Base-by-base conservation (phyloP, 805 yeast genomes). In the Suhomyces sp. region DNA sequence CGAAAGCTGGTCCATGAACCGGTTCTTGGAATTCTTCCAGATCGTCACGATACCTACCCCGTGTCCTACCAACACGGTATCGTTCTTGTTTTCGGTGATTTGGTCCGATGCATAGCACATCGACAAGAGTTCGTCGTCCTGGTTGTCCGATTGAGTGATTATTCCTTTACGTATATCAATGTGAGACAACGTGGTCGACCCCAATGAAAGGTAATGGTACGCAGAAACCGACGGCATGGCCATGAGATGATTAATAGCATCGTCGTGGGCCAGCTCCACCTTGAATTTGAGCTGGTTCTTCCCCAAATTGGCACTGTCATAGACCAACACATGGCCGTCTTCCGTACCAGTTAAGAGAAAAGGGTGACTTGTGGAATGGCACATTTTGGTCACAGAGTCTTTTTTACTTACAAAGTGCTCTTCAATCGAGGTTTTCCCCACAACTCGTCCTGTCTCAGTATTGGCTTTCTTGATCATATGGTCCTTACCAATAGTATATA, bases 41-140 rank as follows among this genome's bases (percentile, higher is more conserved):
- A 87, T 74, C 0, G 98, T 90, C 6, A 90, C 77, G 12, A 89
- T 81, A 3, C 98, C 98, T 62, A 87, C 94, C 13, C 96, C 90
- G 86, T 90, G 91, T 44, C 97, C 93, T 59, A 92, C 91, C 3
- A 86, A 80, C 3, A 85, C 79, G 0, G 82, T 78, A 17, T 82
- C 84, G 49, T 85, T 88, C 46, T 78, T 79, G 12, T 83, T 78
- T 9, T 60, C 68, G 37, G 62, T 66, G 10, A 66, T 57, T 1
- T 80, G 80, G 55, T 86, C 88, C 1, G 72, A 60, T 1, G 85
- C 79, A 71, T 85, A 83, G 37, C 88, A 73, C 60, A 89, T 86
- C 51, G 91, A 78, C 43, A 93, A 69, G n/a, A 93, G 70, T 64
- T 93, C 99, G 62, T 93, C 98, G 58, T 87, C 97, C 70, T 93